Percentiles rank a stretch among this genome's conserved stretches.
phyloP scores from a whole-genome alignment of 2,329 filamentous ascomycete species.

The Nectriaceae sp. region DNA sequence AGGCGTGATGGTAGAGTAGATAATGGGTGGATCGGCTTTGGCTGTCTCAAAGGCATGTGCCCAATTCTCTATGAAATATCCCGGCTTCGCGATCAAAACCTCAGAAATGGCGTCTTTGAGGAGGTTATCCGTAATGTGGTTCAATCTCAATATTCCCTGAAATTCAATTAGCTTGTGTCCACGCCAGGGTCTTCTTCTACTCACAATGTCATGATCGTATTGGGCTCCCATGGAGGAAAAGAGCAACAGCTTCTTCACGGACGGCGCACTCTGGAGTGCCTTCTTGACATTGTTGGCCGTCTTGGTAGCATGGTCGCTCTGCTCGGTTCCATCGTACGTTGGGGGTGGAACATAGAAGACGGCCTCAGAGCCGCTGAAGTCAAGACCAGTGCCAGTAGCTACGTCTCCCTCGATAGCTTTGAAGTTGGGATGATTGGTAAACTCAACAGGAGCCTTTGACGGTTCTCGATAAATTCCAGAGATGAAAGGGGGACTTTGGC shows the following conservation, averaged over 20 bases:
- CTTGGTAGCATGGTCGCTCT: conserved; percentile 27
- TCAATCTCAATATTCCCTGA: conserved; percentile 29
- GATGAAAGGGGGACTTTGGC: conserved; percentile 20
- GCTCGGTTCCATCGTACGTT: conserved; percentile 25
- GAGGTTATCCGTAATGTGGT: conserved; percentile 22
- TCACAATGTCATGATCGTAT: conserved; percentile 31
- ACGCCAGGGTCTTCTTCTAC: background rate
- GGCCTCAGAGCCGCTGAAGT: conserved; percentile 32
- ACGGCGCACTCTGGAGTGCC: conserved; percentile 15
- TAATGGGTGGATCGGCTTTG: conserved; percentile 19
- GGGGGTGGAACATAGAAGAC: conserved; percentile 38
- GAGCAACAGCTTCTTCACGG: conserved; percentile 25
- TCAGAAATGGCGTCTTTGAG: conserved; percentile 21
- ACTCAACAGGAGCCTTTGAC: conserved; percentile 32
- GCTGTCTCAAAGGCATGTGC: conserved; percentile 18
- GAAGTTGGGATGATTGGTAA: conserved; percentile 30
- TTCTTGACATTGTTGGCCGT: conserved; percentile 12
- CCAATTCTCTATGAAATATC: conserved; percentile 27
- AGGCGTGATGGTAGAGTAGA: conserved; percentile 31
- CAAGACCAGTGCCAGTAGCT: conserved; percentile 21
- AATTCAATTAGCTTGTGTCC: background rate
- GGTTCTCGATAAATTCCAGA: conserved; percentile 34
- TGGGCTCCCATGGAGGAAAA: conserved; percentile 34
- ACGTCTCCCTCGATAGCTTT: conserved; percentile 34
- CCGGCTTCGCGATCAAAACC: conserved; percentile 20